phyloP scores from a whole-genome alignment of 2,329 filamentous ascomycete genomes.

The Stemphylium lycopersici region DNA sequence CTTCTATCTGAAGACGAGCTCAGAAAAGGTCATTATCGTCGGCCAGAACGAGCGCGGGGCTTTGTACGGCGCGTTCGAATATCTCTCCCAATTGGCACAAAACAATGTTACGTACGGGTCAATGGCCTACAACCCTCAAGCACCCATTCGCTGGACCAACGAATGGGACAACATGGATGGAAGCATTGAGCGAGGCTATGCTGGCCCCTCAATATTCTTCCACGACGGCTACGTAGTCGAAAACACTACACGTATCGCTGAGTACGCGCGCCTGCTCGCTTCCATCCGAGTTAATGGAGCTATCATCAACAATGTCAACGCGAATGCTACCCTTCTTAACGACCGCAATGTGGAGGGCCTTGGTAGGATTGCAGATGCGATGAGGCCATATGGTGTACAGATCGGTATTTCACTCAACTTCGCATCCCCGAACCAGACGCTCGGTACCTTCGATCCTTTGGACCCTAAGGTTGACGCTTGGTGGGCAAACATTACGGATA shows the following conservation, averaged over 20 bases:
- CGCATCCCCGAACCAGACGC: slow-evolving; percentile 62
- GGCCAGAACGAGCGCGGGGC: slow-evolving; percentile 71
- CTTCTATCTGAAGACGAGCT: slow-evolving; percentile 63
- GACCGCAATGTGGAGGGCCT: slow-evolving; percentile 66
- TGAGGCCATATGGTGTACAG: slow-evolving; percentile 71
- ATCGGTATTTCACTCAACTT: slow-evolving; percentile 73
- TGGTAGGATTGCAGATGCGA: slow-evolving; percentile 65
- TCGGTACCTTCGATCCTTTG: slow-evolving; percentile 70
- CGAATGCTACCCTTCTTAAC: slow-evolving; percentile 64
- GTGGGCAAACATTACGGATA: slow-evolving; percentile 66
- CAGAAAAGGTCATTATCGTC: slow-evolving; percentile 61
- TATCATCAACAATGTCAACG: slow-evolving; percentile 75
- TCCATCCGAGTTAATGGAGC: slow-evolving; percentile 71
- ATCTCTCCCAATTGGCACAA: slow-evolving; percentile 68
- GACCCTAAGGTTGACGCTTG: slow-evolving; percentile 64
- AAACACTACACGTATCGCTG: slow-evolving; percentile 64
- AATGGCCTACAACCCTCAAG: slow-evolving; percentile 62
- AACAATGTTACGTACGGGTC: slow-evolving; percentile 59
- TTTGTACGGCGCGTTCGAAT: slow-evolving; percentile 73
- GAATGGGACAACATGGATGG: slow-evolving; percentile 76
- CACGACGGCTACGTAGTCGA: slow-evolving; percentile 60
- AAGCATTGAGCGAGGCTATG: slow-evolving; percentile 72
- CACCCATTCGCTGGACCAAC: slow-evolving; percentile 71
- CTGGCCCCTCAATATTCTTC: slow-evolving; percentile 72
- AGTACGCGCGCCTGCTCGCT: slow-evolving; percentile 70